Base-by-base conservation (phyloP, 2,329 filamentous ascomycete species). In the Zymoseptoria pseudotritici region DNA sequence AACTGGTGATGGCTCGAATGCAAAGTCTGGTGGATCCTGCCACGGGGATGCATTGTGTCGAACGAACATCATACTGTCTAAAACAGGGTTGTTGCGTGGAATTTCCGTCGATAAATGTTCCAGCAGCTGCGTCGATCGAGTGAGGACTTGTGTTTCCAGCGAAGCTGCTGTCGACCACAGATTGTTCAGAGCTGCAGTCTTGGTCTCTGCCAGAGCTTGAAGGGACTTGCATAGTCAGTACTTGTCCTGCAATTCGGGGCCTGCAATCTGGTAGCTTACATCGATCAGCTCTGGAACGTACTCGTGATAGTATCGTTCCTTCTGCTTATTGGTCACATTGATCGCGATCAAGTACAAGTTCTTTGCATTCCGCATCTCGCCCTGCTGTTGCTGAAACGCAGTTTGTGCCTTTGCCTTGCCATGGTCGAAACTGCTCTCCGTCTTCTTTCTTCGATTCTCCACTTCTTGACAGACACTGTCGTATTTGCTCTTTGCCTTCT, bases 51-150 rank as follows among this genome's bases (percentile, higher is more conserved):
- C 86, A 71, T 99, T 99, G 78, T 99, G 94, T 63, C 89, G 87
- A 59, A 96, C 86, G 74, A 97, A 99, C 94, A 99, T 99, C 82
- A 96, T 90, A 20, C 91, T 96, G 75, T 99, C 95, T 50, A 99
- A 82, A 53, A 88, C 83, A 9, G 94, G 94, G 63, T 89, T 83
- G 72, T 99, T 99, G 60, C 93, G 85, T 11, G 88, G 84, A 55
- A 99, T 94, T 71, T 97, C 93, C 59, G 84, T 82, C 4, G 86
- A 80, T 10, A 97, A 82, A 66, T 88, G 86, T 29, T 88, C 82
- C 66, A 96, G 79, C 62, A 90, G 83, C 49, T 85, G 83, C 3
- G 83, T 84, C 71, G 90, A 92, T 65, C 87, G 85, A 61, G 86
- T 82, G 54, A 97, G 79, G 71, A 91, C 89, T n/a, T 80, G 79